These are phyloP conservation scores for Epichloe gansuensis DNA, from an alignment of 2,329 filamentous ascomycete species.

Conservation along the genomic window DNA sequence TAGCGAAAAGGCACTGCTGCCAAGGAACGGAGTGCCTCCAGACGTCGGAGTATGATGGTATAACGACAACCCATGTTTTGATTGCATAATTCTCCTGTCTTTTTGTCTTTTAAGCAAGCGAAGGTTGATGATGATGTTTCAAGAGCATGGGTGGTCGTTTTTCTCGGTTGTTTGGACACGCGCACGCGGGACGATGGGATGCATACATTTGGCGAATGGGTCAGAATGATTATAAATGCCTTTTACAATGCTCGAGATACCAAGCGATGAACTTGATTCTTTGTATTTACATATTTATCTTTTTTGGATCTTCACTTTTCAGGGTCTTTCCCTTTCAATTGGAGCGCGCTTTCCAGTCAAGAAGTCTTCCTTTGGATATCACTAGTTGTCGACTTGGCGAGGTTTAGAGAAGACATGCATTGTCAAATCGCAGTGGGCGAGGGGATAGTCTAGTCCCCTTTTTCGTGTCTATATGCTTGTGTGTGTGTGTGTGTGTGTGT, in stretches of 20 bases:
- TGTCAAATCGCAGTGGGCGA: slow-evolving; percentile 9
- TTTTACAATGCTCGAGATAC: slow-evolving; percentile 21
- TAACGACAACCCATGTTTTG: slow-evolving; percentile 31
- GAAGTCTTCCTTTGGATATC: slow-evolving; percentile 11
- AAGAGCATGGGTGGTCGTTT: neutral
- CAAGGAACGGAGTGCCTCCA: slow-evolving; percentile 22
- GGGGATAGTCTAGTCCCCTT: neutral
- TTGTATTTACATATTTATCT: slow-evolving; percentile 18
- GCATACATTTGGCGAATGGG: slow-evolving; percentile 14
- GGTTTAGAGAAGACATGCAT: slow-evolving; percentile 9
- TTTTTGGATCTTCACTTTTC: slow-evolving; percentile 11
- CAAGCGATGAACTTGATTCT: slow-evolving; percentile 21
- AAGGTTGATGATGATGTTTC: slow-evolving; percentile 2
- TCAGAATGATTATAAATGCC: slow-evolving; percentile 13
- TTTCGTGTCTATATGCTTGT: neutral
- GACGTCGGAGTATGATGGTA: slow-evolving; percentile 49
- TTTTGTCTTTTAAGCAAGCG: neutral
- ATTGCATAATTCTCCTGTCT: neutral
- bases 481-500: neutral
- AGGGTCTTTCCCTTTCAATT: slow-evolving; percentile 5
- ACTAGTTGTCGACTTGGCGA: slow-evolving; percentile 1
- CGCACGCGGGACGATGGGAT: slow-evolving; percentile 6
- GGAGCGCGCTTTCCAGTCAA: slow-evolving; percentile 5
- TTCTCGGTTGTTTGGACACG: neutral
- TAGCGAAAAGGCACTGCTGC: slow-evolving; percentile 20